Base-by-base conservation (phyloP, 495 filamentous ascomycete genomes). In the Aspergillus funiculosus region DNA sequence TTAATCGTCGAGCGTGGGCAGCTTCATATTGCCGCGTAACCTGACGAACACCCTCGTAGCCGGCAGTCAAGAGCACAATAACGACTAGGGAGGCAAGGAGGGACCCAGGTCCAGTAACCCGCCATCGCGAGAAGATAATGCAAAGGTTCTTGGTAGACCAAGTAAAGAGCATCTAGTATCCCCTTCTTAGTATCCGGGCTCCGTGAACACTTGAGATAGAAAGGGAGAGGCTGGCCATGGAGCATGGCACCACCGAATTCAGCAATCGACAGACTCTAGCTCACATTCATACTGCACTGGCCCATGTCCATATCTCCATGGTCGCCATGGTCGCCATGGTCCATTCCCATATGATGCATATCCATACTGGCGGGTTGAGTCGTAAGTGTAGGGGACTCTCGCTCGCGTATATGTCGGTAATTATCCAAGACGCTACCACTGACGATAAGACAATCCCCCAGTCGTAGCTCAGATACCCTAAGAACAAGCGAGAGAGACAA, bases 41-140 rank as follows among this genome's bases (percentile, higher is more conserved):
- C 50, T 86, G 81, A 43, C 92, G 84, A 30, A 98, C 70, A 20
- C 82, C 82, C 65, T 98, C 92, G 71, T 97, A 98, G 14, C 88
- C 89, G 9, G 88, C 88, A 19, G 85, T 85, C 49, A 98, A 72
- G 43, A 82, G 74, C 41, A 89, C 81, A 52, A 98, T 80, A 42
- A 79, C 86, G 38, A 87, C 62, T 51, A 98, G 82, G 24, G 89
- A 94, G 56, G 86, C 58, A 59, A 95, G 54, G 21, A 98, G 81
- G 6, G 80, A 79, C 18, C 74, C 46, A n/a, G 80, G 79, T 29
- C 79, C 81, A 39, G 69, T 77, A 63, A 97, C 71, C 59, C 83
- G 92, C 92, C 92, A 98, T 68, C 81, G 78, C 52, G 74, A 81
- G 74, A 96, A 98, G 66, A 97, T 75, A 59, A 98, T 90, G 76